Evolutionary conservation across 768 basidiomycete genomes (phyloP).

Genomic region (Russula sp.): DNA sequence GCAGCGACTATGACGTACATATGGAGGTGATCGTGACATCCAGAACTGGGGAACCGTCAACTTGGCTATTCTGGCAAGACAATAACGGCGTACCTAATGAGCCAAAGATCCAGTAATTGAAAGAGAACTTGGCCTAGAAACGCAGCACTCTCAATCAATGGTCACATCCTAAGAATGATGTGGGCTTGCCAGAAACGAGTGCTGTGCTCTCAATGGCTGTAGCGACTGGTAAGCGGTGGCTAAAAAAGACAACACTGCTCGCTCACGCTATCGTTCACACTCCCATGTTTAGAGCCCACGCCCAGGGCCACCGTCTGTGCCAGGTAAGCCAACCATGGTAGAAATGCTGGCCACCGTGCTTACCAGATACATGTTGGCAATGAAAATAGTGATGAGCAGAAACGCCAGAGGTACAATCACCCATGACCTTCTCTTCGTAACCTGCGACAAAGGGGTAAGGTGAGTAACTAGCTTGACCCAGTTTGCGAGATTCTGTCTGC

Average conservation of each 20-base stretch:
- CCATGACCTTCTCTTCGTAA: conserved; percentile 35
- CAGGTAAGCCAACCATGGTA: not conserved
- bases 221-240: not conserved
- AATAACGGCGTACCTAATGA: conserved; percentile 30
- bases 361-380: conserved; percentile 38
- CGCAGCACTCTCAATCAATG: not conserved
- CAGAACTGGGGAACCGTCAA: conserved; percentile 29
- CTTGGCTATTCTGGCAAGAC: not conserved
- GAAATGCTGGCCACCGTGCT: not conserved
- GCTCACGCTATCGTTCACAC: conserved; percentile 18
- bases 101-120: conserved; percentile 41
- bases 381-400: conserved; percentile 30
- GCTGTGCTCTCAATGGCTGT: conserved; percentile 17
- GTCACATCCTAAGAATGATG: not conserved
- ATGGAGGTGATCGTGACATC: conserved; percentile 35
- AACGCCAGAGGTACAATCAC: conserved; percentile 31
- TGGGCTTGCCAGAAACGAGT: conserved; percentile 15
- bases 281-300: conserved; percentile 4
- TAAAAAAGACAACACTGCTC: not conserved
- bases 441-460: conserved; percentile 25
- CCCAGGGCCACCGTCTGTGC: conserved; percentile 14
- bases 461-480: not conserved
- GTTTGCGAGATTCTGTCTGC: not conserved
- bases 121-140: conserved; percentile 35
- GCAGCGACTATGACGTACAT: conserved; percentile 25